Base-by-base conservation (phyloP, 148 eudicot species). In the Amaranthus cruentus region DNA sequence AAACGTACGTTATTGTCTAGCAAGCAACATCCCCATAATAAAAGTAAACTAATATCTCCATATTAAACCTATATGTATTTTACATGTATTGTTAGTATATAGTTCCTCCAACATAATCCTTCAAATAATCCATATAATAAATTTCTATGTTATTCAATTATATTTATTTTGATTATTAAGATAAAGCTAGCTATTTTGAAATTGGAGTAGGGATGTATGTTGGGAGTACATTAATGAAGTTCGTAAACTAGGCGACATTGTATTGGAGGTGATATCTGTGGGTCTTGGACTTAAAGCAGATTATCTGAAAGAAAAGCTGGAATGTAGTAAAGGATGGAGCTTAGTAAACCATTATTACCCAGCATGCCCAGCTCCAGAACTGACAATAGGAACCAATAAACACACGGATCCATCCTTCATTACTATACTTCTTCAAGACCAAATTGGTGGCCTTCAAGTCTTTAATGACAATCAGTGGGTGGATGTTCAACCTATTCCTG, bases 321-420 rank as follows among this genome's bases (percentile, higher is more conserved):
- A 58, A 0, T 79, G 86, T 58, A 74, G 61, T 0, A 75, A 87
- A 28, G 86, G 88, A 14, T 71, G 80, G 6, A 9, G 65, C 7
- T 0, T 82, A 3, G 7, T 79, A 6, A 77, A 75, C 64, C 90
- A 87, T 52, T 87, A 85, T 69, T 89, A 85, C 56, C 91, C 91
- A 0, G 61, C 77, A 4, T 78, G 81, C 50, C 81, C 77, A 14
- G 68, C 57, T 3, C 81, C 81, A 5, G 73, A 78, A 44, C 9
- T 78, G 3, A 59, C 81, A 4, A 1, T 67, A 3, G 81, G 81
- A 2, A 46, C 77, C 6, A 52, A 62, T 14, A 54, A 68, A 28
- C 81, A 78, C 48, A 10, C 77, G 0, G 81, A 78, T 18, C 44
- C 57, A 0, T 54, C 77, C 15, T 79, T 79, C 49, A 3, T 79